Base-by-base conservation (phyloP, 352 stramenopile species). In the Phytophthora colocasiae region DNA sequence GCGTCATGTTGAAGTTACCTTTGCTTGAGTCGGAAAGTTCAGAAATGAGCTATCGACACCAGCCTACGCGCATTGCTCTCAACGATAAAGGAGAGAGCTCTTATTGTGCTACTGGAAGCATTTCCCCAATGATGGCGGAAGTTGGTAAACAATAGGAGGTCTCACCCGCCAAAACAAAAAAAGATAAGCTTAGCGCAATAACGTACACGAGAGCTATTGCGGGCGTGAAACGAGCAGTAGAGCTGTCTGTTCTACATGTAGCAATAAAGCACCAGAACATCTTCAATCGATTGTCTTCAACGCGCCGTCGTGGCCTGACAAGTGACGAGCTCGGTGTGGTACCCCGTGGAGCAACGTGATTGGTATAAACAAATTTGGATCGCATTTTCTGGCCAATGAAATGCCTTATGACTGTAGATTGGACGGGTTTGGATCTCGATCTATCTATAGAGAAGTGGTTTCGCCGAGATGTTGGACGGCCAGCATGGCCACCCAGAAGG, bases 1-100 rank as follows among this genome's bases (percentile, higher is more conserved):
- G 6, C 36, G 39, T 56, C 49, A 53, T 43, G 40, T 66, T 66
- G 58, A 61, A 66, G 50, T 66, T 61, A 50, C 58, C 48, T 60
- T 57, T 41, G 24, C 31, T 36, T 9, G 14, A 36, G 24, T 24
- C 15, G 9, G 40, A 26, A 39, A 48, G 34, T 19, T 51, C 24
- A 56, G 32, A 39, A 55, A 36, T 44, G 55, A 62, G 19, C 43
- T 53, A 26, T 39, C 31, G 27, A 29, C 17, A 26, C 4, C 43
- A 26, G 19, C 6, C 40, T 34, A 22, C 43, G 4, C 22, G 3
- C 5, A 43, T 15, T 9, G 38, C 12, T 39, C 38, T 12, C 11
- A 24, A 34, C 52, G 39, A 15, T 45, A 49, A 31, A 36, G 27
- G 49, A 49, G 19, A 36, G 17, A 60, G 52, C n/a, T 43, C 38